Conservation (phyloP, 257 asterid genomes). For the Solanum medicagineum region DNA sequence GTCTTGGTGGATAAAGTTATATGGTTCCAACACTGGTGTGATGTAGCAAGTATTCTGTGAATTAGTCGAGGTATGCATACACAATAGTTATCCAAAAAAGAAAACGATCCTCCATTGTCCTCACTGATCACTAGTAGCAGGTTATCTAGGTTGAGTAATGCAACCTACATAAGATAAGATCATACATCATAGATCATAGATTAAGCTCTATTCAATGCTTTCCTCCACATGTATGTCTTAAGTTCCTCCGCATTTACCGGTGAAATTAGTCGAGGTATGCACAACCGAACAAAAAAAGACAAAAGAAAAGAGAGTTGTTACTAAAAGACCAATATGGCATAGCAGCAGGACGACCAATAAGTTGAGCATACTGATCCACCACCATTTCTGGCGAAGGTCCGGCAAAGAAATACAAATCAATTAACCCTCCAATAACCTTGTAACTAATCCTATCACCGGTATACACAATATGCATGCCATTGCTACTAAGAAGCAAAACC, state of each 20-base stretch:
- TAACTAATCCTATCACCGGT: conserved; percentile 64
- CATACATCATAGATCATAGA: neutral
- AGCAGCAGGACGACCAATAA: conserved; percentile 82
- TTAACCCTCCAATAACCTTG: conserved; percentile 67
- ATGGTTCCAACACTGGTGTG: neutral
- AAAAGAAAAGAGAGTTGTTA: neutral
- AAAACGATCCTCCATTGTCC: neutral
- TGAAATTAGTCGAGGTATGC: neutral
- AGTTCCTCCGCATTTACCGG: neutral
- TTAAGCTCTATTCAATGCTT: neutral
- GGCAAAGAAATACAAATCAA: conserved; percentile 65
- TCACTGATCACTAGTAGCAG: neutral
- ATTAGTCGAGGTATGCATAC: neutral
- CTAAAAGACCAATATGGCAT: conserved; percentile 98
- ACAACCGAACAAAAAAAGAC: too few relatives aligned
- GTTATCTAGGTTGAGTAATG: neutral
- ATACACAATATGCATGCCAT: conserved; percentile 77
- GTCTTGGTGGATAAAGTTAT: neutral
- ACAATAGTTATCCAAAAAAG: neutral
- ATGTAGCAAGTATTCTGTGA: neutral
- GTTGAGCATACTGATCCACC: conserved; percentile 68
- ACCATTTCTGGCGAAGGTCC: conserved; percentile 76
- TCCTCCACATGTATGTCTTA: neutral
- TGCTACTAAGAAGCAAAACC: conserved; percentile 64
- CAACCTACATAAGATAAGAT: neutral